A percentile compares a stretch with the other conserved stretches of the same genome.
Evolutionary conservation across 2,329 filamentous ascomycete species (phyloP).

Genomic region (Colletotrichum sp.): DNA sequence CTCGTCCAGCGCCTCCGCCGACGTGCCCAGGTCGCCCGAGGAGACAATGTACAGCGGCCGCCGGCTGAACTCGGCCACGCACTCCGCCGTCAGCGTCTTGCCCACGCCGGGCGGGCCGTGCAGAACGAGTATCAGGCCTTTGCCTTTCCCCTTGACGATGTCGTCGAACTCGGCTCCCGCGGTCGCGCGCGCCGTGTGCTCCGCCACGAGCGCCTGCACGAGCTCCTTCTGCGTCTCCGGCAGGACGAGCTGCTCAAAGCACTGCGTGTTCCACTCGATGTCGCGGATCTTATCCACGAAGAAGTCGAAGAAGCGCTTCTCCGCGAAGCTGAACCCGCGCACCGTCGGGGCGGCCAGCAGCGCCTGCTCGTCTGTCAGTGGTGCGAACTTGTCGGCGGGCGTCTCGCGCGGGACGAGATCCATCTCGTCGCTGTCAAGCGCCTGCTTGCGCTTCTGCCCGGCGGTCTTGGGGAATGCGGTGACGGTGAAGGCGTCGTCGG

Average conservation of each 20-base stretch:
- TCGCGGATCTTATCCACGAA: conserved; percentile 49
- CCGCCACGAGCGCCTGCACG: conserved; percentile 68
- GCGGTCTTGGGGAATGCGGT: conserved; percentile 19
- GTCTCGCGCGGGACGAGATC: conserved; percentile 26
- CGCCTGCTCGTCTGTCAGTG: conserved; percentile 42
- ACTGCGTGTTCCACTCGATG: conserved; percentile 53
- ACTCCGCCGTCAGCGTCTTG: conserved; percentile 55
- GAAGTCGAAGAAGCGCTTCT: conserved; percentile 54
- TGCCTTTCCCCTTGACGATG: conserved; percentile 48
- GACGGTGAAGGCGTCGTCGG: conserved; percentile 73
- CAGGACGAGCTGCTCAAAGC: conserved; percentile 55
- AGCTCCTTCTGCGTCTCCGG: conserved; percentile 54
- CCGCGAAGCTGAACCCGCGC: conserved; percentile 53
- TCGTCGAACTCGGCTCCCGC: conserved; percentile 65
- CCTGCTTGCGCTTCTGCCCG: conserved; percentile 20
- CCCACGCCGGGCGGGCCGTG: conserved; percentile 54
- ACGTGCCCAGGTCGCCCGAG: conserved; percentile 75
- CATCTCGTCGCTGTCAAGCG: conserved; percentile 21
- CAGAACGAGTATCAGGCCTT: conserved; percentile 53
- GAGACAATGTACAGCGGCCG: conserved; percentile 56
- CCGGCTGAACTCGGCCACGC: conserved; percentile 53
- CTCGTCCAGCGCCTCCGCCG: conserved; percentile 66
- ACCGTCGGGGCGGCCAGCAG: conserved; percentile 51
- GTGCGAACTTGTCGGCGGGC: background rate
- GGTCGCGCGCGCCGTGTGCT: conserved; percentile 44